These are phyloP conservation scores for Aspergillus ostianus DNA, from an alignment of 495 filamentous ascomycete species.

Conservation along the genomic window DNA sequence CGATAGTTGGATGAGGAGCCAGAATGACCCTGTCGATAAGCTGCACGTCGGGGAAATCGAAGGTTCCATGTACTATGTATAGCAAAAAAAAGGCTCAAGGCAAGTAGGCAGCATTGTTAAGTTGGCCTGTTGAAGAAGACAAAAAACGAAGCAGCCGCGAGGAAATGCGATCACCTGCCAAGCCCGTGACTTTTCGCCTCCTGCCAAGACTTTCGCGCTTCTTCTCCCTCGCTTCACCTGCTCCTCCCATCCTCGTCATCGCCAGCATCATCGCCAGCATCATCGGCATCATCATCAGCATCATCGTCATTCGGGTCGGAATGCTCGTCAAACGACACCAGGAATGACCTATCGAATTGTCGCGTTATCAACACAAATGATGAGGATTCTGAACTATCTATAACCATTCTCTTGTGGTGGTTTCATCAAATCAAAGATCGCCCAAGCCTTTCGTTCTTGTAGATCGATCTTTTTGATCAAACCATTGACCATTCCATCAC, in stretches of 20 bases:
- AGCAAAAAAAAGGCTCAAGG: not conserved
- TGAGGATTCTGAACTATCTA: too few species aligned
- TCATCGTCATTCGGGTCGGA: not conserved
- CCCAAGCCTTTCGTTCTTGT: not conserved
- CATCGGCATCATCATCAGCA: not conserved
- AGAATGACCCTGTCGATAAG: not conserved
- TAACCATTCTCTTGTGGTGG: too few species aligned
- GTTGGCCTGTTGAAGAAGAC: too few species aligned
- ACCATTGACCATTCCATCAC: not conserved
- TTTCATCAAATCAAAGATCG: too few species aligned
- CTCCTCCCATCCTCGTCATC: conserved; percentile 2
- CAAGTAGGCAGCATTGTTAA: too few species aligned
- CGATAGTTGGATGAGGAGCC: not conserved
- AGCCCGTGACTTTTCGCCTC: not conserved
- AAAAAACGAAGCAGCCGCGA: too few species aligned
- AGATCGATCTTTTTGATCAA: not conserved
- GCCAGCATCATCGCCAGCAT: not conserved
- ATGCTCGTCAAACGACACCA: not conserved
- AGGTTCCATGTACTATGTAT: not conserved
- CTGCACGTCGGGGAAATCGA: not conserved
- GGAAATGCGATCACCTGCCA: not conserved
- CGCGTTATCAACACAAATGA: too few species aligned
- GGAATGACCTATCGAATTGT: too few species aligned
- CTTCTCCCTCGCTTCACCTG: not conserved
- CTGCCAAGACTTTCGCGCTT: conserved; percentile 1